Base-by-base conservation (phyloP, 1,284 basidiomycete species). In the Laetiporus sulphureus region DNA sequence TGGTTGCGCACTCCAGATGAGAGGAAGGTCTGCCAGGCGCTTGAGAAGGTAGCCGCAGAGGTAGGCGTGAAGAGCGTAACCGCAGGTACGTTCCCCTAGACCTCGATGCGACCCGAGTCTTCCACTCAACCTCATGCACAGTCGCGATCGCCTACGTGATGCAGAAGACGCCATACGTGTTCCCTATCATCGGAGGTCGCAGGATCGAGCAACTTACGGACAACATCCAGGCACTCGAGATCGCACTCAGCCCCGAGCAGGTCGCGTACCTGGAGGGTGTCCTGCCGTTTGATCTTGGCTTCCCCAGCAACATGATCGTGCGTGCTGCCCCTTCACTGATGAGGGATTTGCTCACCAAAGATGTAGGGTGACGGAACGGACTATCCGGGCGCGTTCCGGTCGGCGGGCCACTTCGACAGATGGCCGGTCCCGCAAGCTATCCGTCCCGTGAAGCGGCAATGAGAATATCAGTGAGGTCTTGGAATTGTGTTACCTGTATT, bases 61-160 rank as follows among this genome's bases (percentile, higher is more conserved):
- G 59, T 72, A 18, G 69, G 68, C 3, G 50, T 52, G 25, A 55
- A 49, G 40, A 54, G 49, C 39, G 55, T 59, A 19, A 51, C 57
- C 19, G 48, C 55, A 1, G 49, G 53, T 55, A 16, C 20, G 44
- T 33, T 8, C 21, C 4, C 20, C n/a, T n/a, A 12, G 11, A 12
- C 12, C 15, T 2, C n/a, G 16, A 50, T 65, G 3, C 60, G 65
- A 61, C 37, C 11, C 53, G 44, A 12, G 13, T 12, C 8, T 24
- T 10, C 40, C 15, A n/a, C 18, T 3, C 12, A 12, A 16, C 13
- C 20, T 7, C 13, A 7, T n/a, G 16, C 38, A 5, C 47, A 62
- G 66, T 70, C 22, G 70, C 69, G 1, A 71, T 75, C 36, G 71
- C 73, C 10, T 75, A 73, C 44, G 47, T 73, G 6, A n/a, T n/a